Evolutionary conservation across 345 rosid genomes (phyloP), one percentile per base, ranked within the genome.

Genomic region (Dovyalis caffra): DNA sequence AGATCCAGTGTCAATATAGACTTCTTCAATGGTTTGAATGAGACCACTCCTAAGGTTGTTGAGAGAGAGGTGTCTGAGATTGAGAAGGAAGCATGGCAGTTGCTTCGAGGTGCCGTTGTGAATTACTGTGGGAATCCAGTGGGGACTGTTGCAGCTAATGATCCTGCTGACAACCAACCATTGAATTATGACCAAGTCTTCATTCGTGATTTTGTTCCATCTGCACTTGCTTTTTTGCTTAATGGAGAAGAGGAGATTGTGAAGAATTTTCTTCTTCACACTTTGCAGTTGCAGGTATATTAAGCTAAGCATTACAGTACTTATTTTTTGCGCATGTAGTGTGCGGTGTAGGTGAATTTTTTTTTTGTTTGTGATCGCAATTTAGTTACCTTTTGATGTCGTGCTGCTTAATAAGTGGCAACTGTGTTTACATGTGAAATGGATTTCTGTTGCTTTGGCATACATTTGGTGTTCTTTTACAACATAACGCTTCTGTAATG

Each of bases 151-250:
- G 97, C 99, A 0, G 99, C 98, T 66, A 89, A 80, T 76, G 90
- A 90, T 81, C 91, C 90, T 14, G 89, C 87, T 23, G 91, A 91
- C 58, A 87, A 77, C 75, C 94, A 87, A 74, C 88, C 90, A 3
- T 76, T 90, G 88, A 95, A 92, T 76, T 95, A 95, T 77, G 97
- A 95, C 80, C 99, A 95, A 74, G 92, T 95, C 69, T 95, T 95
- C 82, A 90, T 95, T 71, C 98, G 99, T 25, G 97, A 95, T 84
- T 95, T 95, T 79, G 91, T 89, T n/a, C 99, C 99, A n/a, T 91
- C 97, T 0, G 99, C 94, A 0, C 88, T 89, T 73, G 95, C 98
- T 0, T 92, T 95, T 80, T 73, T 95, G 88, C 97, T 95, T 63
- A 87, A 88, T 75, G 98, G 98, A 45, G 98, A 95, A 64, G 83